Percentiles rank a stretch among this genome's conserved stretches.
Conservation (phyloP, 2,329 filamentous ascomycete species). For the Arthrinium phaeospermum region DNA sequence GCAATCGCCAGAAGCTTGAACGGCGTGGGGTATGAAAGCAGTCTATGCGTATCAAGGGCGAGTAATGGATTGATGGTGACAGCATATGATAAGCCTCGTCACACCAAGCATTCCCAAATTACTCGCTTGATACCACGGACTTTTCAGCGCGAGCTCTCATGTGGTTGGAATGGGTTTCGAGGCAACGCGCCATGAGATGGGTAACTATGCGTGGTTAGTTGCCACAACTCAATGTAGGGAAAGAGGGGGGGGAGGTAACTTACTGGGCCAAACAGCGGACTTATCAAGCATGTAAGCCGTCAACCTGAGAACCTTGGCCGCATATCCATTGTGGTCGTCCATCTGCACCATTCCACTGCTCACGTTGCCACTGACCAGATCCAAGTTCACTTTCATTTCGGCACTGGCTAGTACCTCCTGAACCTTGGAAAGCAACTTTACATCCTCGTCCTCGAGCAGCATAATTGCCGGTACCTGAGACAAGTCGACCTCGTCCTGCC, state of each 20-base stretch:
- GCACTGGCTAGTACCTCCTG: constrained; percentile 77
- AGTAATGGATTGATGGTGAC: not conserved
- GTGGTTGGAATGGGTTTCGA: constrained; percentile 60
- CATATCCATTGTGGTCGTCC: constrained; percentile 74
- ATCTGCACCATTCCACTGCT: constrained; percentile 58
- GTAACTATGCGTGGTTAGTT: constrained; percentile 45
- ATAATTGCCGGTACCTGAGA: constrained; percentile 84
- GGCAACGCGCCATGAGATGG: constrained; percentile 59
- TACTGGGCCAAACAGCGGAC: constrained; percentile 91
- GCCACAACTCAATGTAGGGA: not conserved
- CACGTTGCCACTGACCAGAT: constrained; percentile 53
- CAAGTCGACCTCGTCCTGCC: constrained; percentile 80
- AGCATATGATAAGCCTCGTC: not conserved
- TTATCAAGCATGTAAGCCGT: constrained; percentile 88
- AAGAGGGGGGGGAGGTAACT: constrained; percentile 39
- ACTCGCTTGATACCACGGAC: constrained; percentile 51
- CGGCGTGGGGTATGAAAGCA: not conserved
- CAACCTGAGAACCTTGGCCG: constrained; percentile 81
- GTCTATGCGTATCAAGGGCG: not conserved
- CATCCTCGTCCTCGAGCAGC: constrained; percentile 89
- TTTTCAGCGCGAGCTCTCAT: constrained; percentile 59
- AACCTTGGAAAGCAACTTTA: constrained; percentile 83
- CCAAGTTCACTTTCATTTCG: constrained; percentile 77
- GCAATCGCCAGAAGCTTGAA: not conserved
- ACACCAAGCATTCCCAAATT: not conserved